Evolutionary conservation across 148 eudicot genomes (phyloP).

Genomic region (Amaranthus cruentus): DNA sequence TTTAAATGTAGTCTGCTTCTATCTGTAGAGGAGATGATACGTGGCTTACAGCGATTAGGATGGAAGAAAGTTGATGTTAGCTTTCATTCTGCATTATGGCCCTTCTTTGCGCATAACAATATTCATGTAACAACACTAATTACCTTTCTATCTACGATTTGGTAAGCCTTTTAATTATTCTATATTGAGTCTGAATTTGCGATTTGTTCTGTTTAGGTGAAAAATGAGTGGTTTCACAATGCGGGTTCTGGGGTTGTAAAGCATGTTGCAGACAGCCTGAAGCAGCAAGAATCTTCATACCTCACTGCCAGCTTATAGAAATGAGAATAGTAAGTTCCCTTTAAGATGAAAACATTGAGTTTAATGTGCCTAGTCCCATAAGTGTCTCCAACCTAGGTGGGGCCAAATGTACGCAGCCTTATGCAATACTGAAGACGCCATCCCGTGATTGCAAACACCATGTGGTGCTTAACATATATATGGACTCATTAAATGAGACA

Average conservation of each 20-base stretch:
- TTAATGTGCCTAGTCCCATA: not conserved
- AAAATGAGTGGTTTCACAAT: conserved; percentile 91
- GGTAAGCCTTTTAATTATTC: not conserved
- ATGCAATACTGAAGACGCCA: too few relatives aligned
- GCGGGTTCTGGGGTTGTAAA: conserved; percentile 92
- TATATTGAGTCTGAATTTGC: not conserved
- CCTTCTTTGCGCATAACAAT: conserved; percentile 94
- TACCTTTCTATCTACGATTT: not conserved
- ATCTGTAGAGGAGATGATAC: conserved; percentile 90
- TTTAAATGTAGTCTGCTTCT: conserved; percentile 1
- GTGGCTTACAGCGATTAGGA: conserved; percentile 73
- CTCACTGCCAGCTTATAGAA: conserved; percentile 58
- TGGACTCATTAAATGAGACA: too few relatives aligned
- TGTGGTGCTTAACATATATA: too few relatives aligned
- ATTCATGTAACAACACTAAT: conserved; percentile 54
- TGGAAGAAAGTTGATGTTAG: conserved; percentile 98
- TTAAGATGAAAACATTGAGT: not conserved
- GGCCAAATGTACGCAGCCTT: too few relatives aligned
- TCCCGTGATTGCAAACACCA: too few relatives aligned
- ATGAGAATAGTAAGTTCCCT: conserved; percentile 13
- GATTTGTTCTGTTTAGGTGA: conserved; percentile 47
- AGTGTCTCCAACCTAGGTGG: too few relatives aligned
- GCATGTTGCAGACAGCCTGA: conserved; percentile 83
- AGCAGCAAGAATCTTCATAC: conserved; percentile 51
- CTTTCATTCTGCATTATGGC: conserved; percentile 94